Evolutionary conservation across 1,284 basidiomycete species (phyloP).

Genomic region (Cryptococcus sp.): DNA sequence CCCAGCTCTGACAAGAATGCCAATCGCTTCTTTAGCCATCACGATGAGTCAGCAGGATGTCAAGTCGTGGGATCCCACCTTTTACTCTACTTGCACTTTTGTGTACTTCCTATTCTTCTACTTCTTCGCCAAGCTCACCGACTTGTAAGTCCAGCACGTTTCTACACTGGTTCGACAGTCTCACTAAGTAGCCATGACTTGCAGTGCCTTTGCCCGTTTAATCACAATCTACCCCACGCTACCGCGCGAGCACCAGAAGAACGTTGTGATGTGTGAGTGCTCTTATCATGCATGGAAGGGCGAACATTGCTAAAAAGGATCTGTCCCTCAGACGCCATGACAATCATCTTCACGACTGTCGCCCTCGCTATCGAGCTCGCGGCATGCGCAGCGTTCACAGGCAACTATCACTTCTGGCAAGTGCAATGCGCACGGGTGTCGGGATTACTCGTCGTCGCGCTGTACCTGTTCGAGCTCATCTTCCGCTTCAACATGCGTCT

Average conservation of each 20-base stretch:
- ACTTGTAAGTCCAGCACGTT: conserved; percentile 6
- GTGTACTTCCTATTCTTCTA: conserved; percentile 21
- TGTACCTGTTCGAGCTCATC: conserved; percentile 28
- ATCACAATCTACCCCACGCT: not conserved
- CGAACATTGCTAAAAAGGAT: too few species aligned
- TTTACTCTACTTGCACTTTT: conserved; percentile 18
- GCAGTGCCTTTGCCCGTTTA: conserved; percentile 1
- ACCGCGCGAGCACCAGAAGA: conserved; percentile 18
- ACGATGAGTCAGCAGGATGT: conserved; percentile 7
- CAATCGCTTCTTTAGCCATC: not conserved
- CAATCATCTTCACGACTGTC: conserved; percentile 22
- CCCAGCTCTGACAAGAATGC: too few species aligned
- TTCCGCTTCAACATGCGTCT: conserved; percentile 22
- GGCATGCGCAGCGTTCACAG: conserved; percentile 6
- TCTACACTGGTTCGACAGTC: not conserved
- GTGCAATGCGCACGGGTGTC: conserved; percentile 12
- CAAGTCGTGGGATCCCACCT: conserved; percentile 22
- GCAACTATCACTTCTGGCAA: conserved; percentile 9
- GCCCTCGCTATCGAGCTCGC: conserved; percentile 22
- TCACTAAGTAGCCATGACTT: not conserved
- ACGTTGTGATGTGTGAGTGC: conserved; percentile 25
- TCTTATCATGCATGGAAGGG: not conserved
- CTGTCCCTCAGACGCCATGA: conserved; percentile 15
- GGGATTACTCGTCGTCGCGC: conserved; percentile 12
- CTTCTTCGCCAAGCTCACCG: conserved; percentile 7